Evolutionary conservation across 495 filamentous ascomycete genomes (phyloP), one percentile per base, ranked within the genome.

Genomic region (Podospora comata): DNA sequence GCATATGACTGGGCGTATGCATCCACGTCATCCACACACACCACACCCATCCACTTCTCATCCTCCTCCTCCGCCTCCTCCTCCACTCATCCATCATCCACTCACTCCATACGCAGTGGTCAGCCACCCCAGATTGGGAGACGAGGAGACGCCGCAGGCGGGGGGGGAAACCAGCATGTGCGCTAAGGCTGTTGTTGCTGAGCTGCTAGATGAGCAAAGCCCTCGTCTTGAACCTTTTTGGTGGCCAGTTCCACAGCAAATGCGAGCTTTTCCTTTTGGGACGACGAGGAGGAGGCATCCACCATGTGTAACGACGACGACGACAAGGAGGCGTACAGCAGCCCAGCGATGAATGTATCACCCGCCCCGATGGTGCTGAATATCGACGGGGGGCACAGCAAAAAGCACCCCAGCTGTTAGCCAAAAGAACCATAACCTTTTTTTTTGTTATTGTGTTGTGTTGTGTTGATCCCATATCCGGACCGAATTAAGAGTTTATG

Each of bases 261-360:
- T 18, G 66, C 68, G 61, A 92, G 79, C 76, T 82, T 88, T 63
- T 48, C 64, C 62, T 77, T 69, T 20, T 81, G 72, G 70, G 79
- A 73, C 88, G 23, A 23, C 1, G 23, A 2, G 23, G 23, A 23
- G 23, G 23, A 23, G 1, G 1, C 23, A 23, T 23, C 23, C 23
- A 23, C 70, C 27, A 70, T 67, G 71, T 83, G 84, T 13, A 11
- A 48, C 39, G 13, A 32, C 30, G 30, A 32, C 4, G 30, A 32
- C 4, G 30, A 48, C 39, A 48, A 48, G 69, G 90, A 72, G 20
- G 82, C 84, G 74, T 87, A 91, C 56, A 92, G 75, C 75, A 91
- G 86, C 27, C 89, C 90, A 7, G 89, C 90, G 68, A 90, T 87
- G 70, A 92, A 92, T 1, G 90, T 91, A 73, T 92, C 90, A 71